Percentiles rank a stretch among this genome's conserved stretches.
phyloP scores from a whole-genome alignment of 352 stramenopile genomes.

The Pythium rishiriense region DNA sequence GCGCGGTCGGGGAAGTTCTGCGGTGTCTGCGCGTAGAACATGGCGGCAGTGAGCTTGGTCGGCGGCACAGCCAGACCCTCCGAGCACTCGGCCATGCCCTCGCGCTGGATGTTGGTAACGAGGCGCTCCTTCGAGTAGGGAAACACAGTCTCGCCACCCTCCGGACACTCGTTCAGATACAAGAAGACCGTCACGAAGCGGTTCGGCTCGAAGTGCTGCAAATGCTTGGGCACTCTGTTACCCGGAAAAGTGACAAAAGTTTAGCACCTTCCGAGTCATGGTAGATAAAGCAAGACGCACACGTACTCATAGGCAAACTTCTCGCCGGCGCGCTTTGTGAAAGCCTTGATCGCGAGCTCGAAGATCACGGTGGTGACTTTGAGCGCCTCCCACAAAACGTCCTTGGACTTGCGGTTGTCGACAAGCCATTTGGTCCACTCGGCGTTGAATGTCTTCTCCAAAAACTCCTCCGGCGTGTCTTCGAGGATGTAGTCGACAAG shows the following conservation, averaged over 20 bases:
- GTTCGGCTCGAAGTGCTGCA: conserved; percentile 83
- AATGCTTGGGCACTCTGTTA: conserved; percentile 39
- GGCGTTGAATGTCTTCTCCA: conserved; percentile 33
- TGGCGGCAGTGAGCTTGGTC: conserved; percentile 62
- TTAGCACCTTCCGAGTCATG: background rate
- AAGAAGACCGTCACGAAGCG: conserved; percentile 94
- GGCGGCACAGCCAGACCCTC: conserved; percentile 63
- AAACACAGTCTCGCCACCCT: conserved; percentile 95
- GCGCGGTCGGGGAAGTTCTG: conserved; percentile 52
- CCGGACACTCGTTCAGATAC: conserved; percentile 93
- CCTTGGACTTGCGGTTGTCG: conserved; percentile 44
- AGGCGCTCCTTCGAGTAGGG: conserved; percentile 67
- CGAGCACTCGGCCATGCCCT: conserved; percentile 67
- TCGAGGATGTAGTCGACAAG: conserved; percentile 49
- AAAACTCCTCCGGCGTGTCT: conserved; percentile 43
- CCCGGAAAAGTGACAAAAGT: background rate
- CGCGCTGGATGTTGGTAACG: conserved; percentile 56
- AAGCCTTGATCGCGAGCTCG: conserved; percentile 45
- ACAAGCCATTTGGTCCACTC: conserved; percentile 57
- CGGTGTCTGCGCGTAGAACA: conserved; percentile 77
- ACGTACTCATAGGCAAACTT: conserved; percentile 46
- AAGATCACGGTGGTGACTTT: conserved; percentile 39
- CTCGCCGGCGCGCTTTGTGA: conserved; percentile 47
- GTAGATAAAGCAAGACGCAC: background rate
- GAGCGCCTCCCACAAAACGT: conserved; percentile 54